Evolutionary conservation across 768 basidiomycete genomes (phyloP), one percentile per base, ranked within the genome.

Genomic region (Termitomyces titanicus): DNA sequence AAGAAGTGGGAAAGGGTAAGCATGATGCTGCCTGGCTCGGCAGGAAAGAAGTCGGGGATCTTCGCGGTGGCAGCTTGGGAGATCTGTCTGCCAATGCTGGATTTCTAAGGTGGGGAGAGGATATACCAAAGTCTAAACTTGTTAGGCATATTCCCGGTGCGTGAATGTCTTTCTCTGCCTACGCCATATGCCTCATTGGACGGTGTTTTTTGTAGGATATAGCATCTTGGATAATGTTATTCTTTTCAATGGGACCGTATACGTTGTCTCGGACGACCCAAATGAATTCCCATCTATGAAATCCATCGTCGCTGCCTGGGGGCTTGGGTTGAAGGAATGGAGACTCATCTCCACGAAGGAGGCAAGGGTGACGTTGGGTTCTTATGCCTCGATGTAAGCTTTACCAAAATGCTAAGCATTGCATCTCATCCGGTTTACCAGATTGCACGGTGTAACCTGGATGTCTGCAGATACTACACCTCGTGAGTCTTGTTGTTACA

Each of bases 211-310:
- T 48, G 13, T 43, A 94, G 94, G 94, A 3, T 91, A 85, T 71
- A 92, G 89, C 0, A 81, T 94, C 42, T 74, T 95, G 53, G 90
- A 94, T 63, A 88, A 91, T 57, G 77, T 92, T n/a, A 82, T 88
- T 63, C 70, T 89, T n/a, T 74, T 80, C 62, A 84, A 88, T 60
- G 84, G 85, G 10, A 83, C 83, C 2, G 79, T 92, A 57, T 91
- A 84, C 68, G 68, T 95, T 55, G 85, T 95, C 34, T 81, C 86
- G 4, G 85, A 93, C 65, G 75, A 84, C 56, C 76, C 78, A 5
- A 67, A 75, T 2, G 70, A 73, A n/a, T 79, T 92, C 47, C 94
- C 92, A 1, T 55, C 78, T 1, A 65, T 85, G 31, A 67, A 67
- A 5, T 69, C 74, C 1, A 85, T 89, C 18, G 71, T 81, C 34